A percentile compares a stretch with the other conserved stretches of the same genome.
These are phyloP conservation scores for Lactarius deliciosus DNA, from an alignment of 768 basidiomycete genomes.

Conservation along the genomic window DNA sequence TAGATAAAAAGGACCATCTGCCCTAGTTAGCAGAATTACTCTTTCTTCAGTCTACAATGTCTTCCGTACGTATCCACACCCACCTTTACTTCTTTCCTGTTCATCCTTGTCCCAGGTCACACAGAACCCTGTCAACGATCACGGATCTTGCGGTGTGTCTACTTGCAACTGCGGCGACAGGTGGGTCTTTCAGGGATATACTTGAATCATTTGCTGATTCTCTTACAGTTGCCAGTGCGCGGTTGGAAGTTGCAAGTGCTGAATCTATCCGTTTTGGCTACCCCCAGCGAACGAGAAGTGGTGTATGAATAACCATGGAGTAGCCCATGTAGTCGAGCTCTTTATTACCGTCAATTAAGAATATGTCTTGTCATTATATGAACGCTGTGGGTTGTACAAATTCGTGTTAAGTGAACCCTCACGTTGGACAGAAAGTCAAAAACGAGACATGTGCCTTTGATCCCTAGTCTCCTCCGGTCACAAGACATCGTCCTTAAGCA, in stretches of 20 bases:
- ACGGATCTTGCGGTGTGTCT: conserved; percentile 23
- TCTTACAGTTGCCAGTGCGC: conserved; percentile 55
- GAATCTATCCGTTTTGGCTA: conserved; percentile 30
- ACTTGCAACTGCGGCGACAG: conserved; percentile 52
- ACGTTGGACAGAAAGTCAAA: neutral
- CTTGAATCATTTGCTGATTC: neutral
- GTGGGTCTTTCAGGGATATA: conserved; percentile 35
- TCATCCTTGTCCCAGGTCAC: neutral
- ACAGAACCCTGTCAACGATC: conserved; percentile 42
- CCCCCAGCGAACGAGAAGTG: neutral
- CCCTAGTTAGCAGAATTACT: neutral
- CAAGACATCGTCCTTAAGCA: neutral
- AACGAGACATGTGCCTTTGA: neutral
- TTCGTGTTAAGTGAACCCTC: neutral
- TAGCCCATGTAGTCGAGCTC: neutral
- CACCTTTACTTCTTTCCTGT: too few species aligned
- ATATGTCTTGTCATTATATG: neutral
- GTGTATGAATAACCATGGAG: neutral
- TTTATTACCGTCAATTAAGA: neutral
- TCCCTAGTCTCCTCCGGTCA: neutral
- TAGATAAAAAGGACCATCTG: neutral
- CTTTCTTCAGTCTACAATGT: conserved; percentile 4
- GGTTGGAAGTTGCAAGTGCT: conserved; percentile 66
- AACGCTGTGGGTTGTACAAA: neutral
- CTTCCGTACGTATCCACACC: conserved; percentile 6